Evolutionary conservation across 345 rosid genomes (phyloP).

Genomic region (Sapria himalayana): DNA sequence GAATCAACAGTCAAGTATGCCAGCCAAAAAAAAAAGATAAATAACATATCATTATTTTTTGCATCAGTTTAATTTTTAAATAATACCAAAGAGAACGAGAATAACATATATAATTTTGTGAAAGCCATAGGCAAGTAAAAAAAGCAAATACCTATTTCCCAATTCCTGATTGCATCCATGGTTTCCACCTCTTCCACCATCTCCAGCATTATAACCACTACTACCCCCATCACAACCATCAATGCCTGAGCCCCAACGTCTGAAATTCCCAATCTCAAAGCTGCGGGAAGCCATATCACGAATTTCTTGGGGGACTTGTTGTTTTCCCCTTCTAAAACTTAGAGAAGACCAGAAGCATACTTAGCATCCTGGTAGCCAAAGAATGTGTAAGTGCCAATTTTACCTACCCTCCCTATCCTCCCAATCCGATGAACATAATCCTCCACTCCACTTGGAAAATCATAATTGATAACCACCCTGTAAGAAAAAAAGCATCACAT

Average conservation of each 20-base stretch:
- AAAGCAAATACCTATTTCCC: too few relatives aligned
- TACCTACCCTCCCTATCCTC: slow-evolving; percentile 96
- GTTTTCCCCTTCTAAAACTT: slow-evolving; percentile 79
- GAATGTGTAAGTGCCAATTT: slow-evolving; percentile 85
- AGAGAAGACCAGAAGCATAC: slow-evolving; percentile 68
- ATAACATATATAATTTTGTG: too few relatives aligned
- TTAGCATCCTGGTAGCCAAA: slow-evolving; percentile 82
- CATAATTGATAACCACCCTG: slow-evolving; percentile 92
- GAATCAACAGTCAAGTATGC: too few relatives aligned
- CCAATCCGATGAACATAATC: slow-evolving; percentile 98
- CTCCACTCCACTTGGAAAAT: slow-evolving; percentile 92
- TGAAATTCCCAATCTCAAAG: slow-evolving; percentile 47
- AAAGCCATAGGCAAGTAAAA: too few relatives aligned
- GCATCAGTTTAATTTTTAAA: too few relatives aligned
- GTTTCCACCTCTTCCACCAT: slow-evolving; percentile 43
- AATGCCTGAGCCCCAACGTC: slow-evolving; percentile 53
- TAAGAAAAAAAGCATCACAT: slow-evolving; percentile 5
- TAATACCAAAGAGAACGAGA: too few relatives aligned
- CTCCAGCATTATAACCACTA: too few relatives aligned
- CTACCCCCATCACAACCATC: slow-evolving; percentile 52
- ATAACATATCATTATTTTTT: too few relatives aligned
- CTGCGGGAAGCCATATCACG: slow-evolving; percentile 77
- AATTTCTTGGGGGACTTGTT: slow-evolving; percentile 63
- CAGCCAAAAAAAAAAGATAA: too few relatives aligned
- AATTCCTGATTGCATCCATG: too few relatives aligned